Percentiles rank a stretch among this genome's conserved stretches.
Conservation (phyloP, 106 monocot species). For the Acorus gramineus region DNA sequence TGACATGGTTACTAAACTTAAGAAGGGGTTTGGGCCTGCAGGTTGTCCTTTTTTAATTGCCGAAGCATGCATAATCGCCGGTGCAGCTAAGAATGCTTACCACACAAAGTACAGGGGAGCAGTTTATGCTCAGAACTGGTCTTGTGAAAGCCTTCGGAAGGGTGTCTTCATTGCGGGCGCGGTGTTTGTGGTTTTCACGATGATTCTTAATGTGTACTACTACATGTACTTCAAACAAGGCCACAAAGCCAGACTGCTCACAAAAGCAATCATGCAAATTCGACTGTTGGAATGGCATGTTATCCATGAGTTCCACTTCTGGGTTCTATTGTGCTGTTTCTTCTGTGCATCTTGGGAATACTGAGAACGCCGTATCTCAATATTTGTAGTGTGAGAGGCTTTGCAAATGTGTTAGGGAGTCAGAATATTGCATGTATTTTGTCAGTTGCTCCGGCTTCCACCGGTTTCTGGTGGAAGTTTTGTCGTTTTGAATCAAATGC, state of each 20-base stretch:
- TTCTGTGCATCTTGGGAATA: no score
- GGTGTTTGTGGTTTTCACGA: constrained; percentile 82
- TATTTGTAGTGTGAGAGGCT: no score
- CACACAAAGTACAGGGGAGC: constrained; percentile 82
- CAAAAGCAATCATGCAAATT: constrained; percentile 32
- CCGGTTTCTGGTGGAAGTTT: no score
- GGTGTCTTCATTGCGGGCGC: constrained; percentile 93
- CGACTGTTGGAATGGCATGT: constrained; percentile 68
- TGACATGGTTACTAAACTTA: no score
- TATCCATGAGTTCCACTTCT: constrained; percentile 4
- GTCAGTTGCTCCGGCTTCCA: neutral
- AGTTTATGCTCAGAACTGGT: constrained; percentile 85
- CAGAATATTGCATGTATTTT: neutral
- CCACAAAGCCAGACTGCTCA: constrained; percentile 47
- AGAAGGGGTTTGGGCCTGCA: constrained; percentile 4
- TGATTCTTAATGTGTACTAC: constrained; percentile 92
- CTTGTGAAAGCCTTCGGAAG: constrained; percentile 82
- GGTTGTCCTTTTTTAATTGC: constrained; percentile 88
- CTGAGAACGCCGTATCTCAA: no score
- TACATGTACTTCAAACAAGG: constrained; percentile 91
- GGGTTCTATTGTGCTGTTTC: no score
- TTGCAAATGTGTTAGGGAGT: neutral
- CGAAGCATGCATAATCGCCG: constrained; percentile 68
- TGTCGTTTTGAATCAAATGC: no score
- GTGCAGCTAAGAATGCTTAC: constrained; percentile 96